Conservation (phyloP, 371 early-diverging fungal species). For the Circinella minor region DNA sequence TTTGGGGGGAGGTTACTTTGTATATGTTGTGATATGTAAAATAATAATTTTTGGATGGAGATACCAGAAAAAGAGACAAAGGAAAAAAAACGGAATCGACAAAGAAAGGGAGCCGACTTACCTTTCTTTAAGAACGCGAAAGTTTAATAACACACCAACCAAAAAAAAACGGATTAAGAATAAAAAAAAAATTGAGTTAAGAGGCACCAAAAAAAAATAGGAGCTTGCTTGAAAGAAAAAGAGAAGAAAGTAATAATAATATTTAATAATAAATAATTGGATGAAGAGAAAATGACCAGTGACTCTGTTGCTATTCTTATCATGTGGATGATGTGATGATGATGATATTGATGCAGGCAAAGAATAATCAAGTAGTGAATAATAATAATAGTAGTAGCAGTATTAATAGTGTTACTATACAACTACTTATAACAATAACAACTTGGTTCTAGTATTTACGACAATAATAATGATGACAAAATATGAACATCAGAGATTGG, state of each 20-base stretch:
- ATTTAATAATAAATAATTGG: neutral
- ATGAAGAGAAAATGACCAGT: neutral
- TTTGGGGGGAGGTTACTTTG: neutral
- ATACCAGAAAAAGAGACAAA: too few relatives aligned
- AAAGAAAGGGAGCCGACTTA: conserved; percentile 12
- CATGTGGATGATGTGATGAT: conserved; percentile 6
- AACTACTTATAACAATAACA: too few relatives aligned
- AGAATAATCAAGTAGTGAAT: neutral
- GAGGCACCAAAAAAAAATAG: too few relatives aligned
- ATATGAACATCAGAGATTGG: too few relatives aligned
- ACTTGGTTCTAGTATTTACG: too few relatives aligned
- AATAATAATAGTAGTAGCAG: neutral
- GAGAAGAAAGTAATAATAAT: neutral
- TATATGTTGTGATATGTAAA: too few relatives aligned
- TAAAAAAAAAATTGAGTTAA: neutral
- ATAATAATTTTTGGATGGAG: too few relatives aligned
- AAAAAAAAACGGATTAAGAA: neutral
- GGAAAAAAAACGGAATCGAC: neutral
- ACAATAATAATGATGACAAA: too few relatives aligned
- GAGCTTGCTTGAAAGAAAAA: too few relatives aligned
- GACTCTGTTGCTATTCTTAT: neutral
- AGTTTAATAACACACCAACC: neutral
- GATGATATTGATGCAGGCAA: neutral
- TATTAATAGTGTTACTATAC: neutral
- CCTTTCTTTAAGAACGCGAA: conserved; percentile 11